Evolutionary conservation across 2,329 filamentous ascomycete species (phyloP), one percentile per base, ranked within the genome.

Genomic region (Hypoxylon sp.): DNA sequence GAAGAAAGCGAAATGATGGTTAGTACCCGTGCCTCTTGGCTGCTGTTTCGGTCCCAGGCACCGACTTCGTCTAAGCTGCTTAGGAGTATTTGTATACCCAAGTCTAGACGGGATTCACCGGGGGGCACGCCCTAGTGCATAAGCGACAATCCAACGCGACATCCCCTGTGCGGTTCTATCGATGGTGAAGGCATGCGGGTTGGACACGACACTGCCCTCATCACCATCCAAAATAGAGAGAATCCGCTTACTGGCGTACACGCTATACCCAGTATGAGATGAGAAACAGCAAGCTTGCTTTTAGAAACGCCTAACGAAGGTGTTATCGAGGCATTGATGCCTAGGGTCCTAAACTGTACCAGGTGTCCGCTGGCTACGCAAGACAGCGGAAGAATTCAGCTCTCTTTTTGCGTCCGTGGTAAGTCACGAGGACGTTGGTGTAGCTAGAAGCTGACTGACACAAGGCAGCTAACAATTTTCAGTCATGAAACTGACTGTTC

Each of bases 21-120:
- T 61, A 58, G 59, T 52, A 27, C 53, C 51, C 48, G 23, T 48
- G 45, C 53, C 57, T 61, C 60, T 63, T 63, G 60, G 57, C 60
- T 47, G 37, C 52, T 33, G 60, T 63, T 63, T 63, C 57, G 57
- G 56, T 58, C 26, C 46, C 35, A 27, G 37, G 48, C 48, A 27
- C 53, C 41, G 23, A 37, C 42, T 42, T 41, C 40, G 31, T 45
- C 37, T n/a, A 57, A 46, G 24, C 15, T 41, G 26, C 42, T n/a
- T n/a, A 35, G 13, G 46, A 21, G 38, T 35, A 41, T 31, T 18
- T 20, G 23, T 43, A 18, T 29, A 52, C 29, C 26, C 7, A 48
- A 15, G 45, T 27, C 37, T n/a, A 56, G 21, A 42, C 48, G 41
- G 37, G 41, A 48, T 35, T 53, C 26, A n/a, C 46, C 42, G 23